These are phyloP conservation scores for Bipolaris victoriae DNA, from an alignment of 2,329 filamentous ascomycete species.

Conservation along the genomic window DNA sequence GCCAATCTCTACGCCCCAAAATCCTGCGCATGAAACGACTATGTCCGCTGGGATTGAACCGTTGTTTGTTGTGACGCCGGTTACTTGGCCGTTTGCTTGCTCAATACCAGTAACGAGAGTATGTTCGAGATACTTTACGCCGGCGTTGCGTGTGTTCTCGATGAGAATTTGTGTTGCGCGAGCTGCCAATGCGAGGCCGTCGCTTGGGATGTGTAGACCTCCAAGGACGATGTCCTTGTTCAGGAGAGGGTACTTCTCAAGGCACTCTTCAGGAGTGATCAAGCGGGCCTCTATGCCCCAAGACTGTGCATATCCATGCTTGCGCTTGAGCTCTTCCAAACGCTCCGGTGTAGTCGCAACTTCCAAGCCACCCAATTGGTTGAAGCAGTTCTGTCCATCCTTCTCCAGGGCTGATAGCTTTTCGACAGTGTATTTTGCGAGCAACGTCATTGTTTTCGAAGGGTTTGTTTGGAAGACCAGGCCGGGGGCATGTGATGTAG, in stretches of 20 bases:
- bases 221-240: slow-evolving; percentile 62
- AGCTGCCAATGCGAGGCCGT: slow-evolving; percentile 66
- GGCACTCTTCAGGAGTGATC: slow-evolving; percentile 60
- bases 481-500: slow-evolving; percentile 69
- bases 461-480: slow-evolving; percentile 68
- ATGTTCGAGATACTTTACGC: slow-evolving; percentile 62
- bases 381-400: slow-evolving; percentile 59
- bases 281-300: slow-evolving; percentile 66
- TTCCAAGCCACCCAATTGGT: slow-evolving; percentile 68
- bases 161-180: slow-evolving; percentile 68
- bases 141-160: slow-evolving; percentile 62
- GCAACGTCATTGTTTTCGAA: slow-evolving; percentile 63
- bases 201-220: slow-evolving; percentile 65
- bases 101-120: slow-evolving; percentile 66
- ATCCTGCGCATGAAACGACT: slow-evolving; percentile 67
- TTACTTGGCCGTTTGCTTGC: slow-evolving; percentile 57
- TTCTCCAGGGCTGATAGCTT: slow-evolving; percentile 62
- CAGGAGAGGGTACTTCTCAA: slow-evolving; percentile 61
- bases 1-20: slow-evolving; percentile 70
- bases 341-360: slow-evolving; percentile 66
- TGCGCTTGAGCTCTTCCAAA: slow-evolving; percentile 66
- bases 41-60: slow-evolving; percentile 64
- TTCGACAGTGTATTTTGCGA: slow-evolving; percentile 67
- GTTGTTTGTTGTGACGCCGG: slow-evolving; percentile 60
- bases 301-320: slow-evolving; percentile 65